Base-by-base conservation (phyloP, 208 protist genomes). In the Crithidia acanthocephali region DNA sequence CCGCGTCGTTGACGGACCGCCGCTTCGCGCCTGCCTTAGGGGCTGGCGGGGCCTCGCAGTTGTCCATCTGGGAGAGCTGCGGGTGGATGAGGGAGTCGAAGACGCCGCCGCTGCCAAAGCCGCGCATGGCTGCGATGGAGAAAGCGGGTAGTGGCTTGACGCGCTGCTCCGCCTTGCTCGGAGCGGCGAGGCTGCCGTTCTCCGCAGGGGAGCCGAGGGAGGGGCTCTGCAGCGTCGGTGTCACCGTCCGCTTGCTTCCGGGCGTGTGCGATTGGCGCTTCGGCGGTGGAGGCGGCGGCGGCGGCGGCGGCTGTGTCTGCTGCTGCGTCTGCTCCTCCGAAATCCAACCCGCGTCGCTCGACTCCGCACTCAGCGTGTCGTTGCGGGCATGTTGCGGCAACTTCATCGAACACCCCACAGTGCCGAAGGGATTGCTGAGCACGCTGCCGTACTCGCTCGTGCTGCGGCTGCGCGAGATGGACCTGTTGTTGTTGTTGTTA, bases 391-490 rank as follows among this genome's bases (percentile, higher is more conserved):
- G 64, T 52, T 56, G 30, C 6, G 65, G 57, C 28, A 78, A 58
- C 52, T 33, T 51, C 72, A 78, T 78, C 20, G 72, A 25, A 44
- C 42, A 63, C 10, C 42, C 62, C 9, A 2, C 33, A 10, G 57
- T 44, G 28, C 57, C 42, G 18, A 72, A 47, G 2, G 57, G 64
- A 28, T 52, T 68, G 65, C 72, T 78, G 30, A 78, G 65, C 47
- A 78, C 50, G 33, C 72, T 78, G 6, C 28, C 72, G 52, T 20
- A 20, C 51, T 68, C 65, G 32, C 65, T 78, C 23, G 25, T 55
- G 61, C 65, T 78, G 42, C 55, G 65, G 27, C 72, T 78, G 35
- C 59, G n/a, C 47, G 64, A 78, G n/a, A 35, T 7, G 9, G 48
- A 47, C 35, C 58, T 68, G 48, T 35, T 58, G 35, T 40, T 40